Evolutionary conservation across 2,329 filamentous ascomycete genomes (phyloP), one percentile per base, ranked within the genome.

Genomic region (Sclerotinia spermophila): DNA sequence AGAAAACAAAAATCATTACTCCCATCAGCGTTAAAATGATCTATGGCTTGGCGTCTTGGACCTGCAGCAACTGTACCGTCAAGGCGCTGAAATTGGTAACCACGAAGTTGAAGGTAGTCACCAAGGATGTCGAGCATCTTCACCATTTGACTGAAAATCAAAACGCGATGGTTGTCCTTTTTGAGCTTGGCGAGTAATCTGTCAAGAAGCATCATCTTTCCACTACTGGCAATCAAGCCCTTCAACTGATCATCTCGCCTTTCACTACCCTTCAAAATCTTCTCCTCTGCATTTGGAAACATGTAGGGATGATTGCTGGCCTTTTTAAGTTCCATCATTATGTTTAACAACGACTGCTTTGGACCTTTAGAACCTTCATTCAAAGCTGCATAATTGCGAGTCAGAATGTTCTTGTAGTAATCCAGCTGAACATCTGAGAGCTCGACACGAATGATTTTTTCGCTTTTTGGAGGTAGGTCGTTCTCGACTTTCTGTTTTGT

Each of bases 281-380:
- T 92, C 71, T 97, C 92, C 79, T 99, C 96, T 3, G 94, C 95
- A 73, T 94, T 94, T 3, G 92, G 91, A 76, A 99, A 98, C 90
- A 99, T 96, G 82, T 97, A 97, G 1, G 96, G 95, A 79, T 99
- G 96, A 78, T 99, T 99, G 82, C 95, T 98, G 79, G 96, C 94
- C 82, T 99, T 99, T 84, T 99, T 99, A 78, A 99, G 82, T 81
- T 99, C 96, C 96, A 99, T 99, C 89, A 99, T 97, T 80, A 99
- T 96, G 81, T 99, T 99, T 74, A 99, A 84, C 21, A 99, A 83
- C 0, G 95, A 98, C 75, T 97, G 95, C 81, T 97, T 98, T 80
- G 96, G 93, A 8, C 95, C 96, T 72, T 89, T 93, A 59, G 91
- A 90, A 60, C 94, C 95, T 78, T 97, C 92, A 76, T 96, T 97